These are phyloP conservation scores for Boletus rubescentipes DNA, from an alignment of 768 basidiomycete species.

Conservation along the genomic window DNA sequence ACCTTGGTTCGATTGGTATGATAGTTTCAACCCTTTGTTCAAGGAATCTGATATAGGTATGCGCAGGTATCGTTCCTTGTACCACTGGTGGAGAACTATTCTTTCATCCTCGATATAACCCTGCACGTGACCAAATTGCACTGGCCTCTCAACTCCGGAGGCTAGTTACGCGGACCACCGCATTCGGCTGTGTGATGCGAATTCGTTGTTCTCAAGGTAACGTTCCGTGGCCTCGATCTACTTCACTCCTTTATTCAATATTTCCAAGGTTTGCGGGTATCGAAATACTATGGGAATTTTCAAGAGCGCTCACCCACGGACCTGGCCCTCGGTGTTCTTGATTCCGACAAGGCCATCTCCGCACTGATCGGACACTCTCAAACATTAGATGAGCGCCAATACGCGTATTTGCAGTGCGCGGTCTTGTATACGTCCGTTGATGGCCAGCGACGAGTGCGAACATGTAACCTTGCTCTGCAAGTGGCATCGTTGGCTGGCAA, in stretches of 20 bases:
- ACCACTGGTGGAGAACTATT: conserved; percentile 88
- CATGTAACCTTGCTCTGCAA: conserved; percentile 81
- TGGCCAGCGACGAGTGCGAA: conserved; percentile 82
- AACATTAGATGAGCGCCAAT: conserved; percentile 63
- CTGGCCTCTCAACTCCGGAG: conserved; percentile 77
- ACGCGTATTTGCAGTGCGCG: conserved; percentile 84
- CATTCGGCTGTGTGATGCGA: conserved; percentile 76
- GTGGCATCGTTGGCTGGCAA: conserved; percentile 84
- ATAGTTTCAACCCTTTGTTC: conserved; percentile 4
- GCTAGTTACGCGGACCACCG: conserved; percentile 66
- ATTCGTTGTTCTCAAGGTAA: conserved; percentile 85
- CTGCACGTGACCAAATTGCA: conserved; percentile 58
- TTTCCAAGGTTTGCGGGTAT: conserved; percentile 57
- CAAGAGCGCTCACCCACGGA: conserved; percentile 66
- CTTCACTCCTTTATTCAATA: conserved; percentile 7
- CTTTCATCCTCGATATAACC: conserved; percentile 88
- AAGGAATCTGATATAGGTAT: conserved; percentile 3
- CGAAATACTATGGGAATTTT: conserved; percentile 73
- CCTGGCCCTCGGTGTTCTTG: conserved; percentile 74
- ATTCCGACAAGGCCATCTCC: conserved; percentile 79
- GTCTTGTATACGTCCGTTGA: conserved; percentile 76
- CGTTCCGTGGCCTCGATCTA: conserved; percentile 9
- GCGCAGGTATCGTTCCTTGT: conserved; percentile 59
- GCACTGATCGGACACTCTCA: conserved; percentile 73
- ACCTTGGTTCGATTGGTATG: conserved; percentile 83